These are phyloP conservation scores for Gynochthodes officinalis DNA, from an alignment of 257 asterid genomes.

Conservation along the genomic window DNA sequence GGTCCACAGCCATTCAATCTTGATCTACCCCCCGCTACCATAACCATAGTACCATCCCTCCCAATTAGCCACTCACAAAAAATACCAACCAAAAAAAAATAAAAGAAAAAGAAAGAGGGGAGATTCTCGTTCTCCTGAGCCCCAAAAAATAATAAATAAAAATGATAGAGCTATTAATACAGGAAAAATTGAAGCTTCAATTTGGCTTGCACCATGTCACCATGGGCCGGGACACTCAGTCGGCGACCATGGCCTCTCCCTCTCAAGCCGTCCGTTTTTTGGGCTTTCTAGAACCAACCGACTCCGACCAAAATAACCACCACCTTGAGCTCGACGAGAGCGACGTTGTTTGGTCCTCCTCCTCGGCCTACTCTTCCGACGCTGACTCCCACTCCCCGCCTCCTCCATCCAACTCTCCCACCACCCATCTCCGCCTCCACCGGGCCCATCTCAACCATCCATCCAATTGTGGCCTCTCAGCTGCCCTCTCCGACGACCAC, in stretches of 20 bases:
- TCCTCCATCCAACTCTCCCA: constrained; percentile 30
- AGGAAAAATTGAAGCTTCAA: background rate
- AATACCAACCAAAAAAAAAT: background rate
- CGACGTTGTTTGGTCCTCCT: constrained; percentile 79
- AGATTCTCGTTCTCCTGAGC: background rate
- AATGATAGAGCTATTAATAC: background rate
- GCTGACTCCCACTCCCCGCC: constrained; percentile 25
- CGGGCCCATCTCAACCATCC: constrained; percentile 26
- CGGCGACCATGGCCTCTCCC: constrained; percentile 49
- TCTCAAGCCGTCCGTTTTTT: constrained; percentile 48
- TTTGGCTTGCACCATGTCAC: constrained; percentile 1
- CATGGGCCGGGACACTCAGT: constrained; percentile 20
- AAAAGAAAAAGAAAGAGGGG: background rate
- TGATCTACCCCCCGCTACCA: too few relatives aligned
- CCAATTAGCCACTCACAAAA: background rate
- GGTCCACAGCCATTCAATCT: too few relatives aligned
- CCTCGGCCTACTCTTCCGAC: constrained; percentile 35
- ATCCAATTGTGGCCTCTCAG: constrained; percentile 55
- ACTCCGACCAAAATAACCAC: constrained; percentile 25
- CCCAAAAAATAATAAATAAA: background rate
- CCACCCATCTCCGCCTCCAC: constrained; percentile 22
- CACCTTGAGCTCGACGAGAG: constrained; percentile 66
- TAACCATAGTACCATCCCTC: too few relatives aligned
- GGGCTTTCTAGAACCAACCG: constrained; percentile 39
- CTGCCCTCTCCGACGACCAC: constrained; percentile 50